phyloP scores from a whole-genome alignment of 495 filamentous ascomycete genomes.

The Aspergillus funiculosus region DNA sequence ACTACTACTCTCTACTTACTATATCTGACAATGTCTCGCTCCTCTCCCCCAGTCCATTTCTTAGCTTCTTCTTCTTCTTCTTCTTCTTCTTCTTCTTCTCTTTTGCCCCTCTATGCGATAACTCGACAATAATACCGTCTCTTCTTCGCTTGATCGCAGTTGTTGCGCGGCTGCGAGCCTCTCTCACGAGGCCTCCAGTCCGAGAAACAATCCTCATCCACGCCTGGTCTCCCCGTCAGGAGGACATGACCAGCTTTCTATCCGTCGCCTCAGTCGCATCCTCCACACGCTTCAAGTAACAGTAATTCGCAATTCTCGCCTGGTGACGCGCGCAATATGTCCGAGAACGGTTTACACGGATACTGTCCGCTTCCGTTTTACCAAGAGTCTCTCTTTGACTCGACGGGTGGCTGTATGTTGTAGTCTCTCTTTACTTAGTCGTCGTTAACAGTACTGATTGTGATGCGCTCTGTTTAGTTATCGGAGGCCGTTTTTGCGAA shows the following conservation, averaged over 20 bases:
- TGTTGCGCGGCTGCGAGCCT: slow-evolving; percentile 19
- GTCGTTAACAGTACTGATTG: not conserved
- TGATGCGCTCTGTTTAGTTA: slow-evolving; percentile 42
- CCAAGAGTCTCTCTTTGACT: slow-evolving; percentile 53
- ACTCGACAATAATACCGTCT: slow-evolving; percentile 1
- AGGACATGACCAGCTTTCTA: slow-evolving; percentile 14
- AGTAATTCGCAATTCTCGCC: not conserved
- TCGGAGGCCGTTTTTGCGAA: slow-evolving; percentile 60
- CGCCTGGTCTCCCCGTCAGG: not conserved
- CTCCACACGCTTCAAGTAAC: slow-evolving; percentile 5
- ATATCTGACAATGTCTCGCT: slow-evolving; percentile 19
- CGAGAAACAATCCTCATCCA: not conserved
- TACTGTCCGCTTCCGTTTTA: slow-evolving; percentile 61
- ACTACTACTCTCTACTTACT: slow-evolving; percentile 8
- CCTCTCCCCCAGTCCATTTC: slow-evolving; percentile 7
- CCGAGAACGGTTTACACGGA: slow-evolving; percentile 30
- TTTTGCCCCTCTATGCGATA: slow-evolving; percentile 10
- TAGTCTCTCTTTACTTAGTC: not conserved
- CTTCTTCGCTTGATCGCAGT: slow-evolving; percentile 12
- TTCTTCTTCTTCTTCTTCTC: slow-evolving; percentile 4
- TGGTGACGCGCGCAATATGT: slow-evolving; percentile 23
- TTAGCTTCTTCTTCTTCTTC: slow-evolving; percentile 3
- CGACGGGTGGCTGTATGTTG: slow-evolving; percentile 57
- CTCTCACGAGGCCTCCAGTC: slow-evolving; percentile 17
- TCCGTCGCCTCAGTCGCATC: slow-evolving; percentile 11